A percentile compares a stretch with the other conserved stretches of the same genome.
Evolutionary conservation across 108 stramenopile species (phyloP).

Genomic region (Skeletonema marinoi): DNA sequence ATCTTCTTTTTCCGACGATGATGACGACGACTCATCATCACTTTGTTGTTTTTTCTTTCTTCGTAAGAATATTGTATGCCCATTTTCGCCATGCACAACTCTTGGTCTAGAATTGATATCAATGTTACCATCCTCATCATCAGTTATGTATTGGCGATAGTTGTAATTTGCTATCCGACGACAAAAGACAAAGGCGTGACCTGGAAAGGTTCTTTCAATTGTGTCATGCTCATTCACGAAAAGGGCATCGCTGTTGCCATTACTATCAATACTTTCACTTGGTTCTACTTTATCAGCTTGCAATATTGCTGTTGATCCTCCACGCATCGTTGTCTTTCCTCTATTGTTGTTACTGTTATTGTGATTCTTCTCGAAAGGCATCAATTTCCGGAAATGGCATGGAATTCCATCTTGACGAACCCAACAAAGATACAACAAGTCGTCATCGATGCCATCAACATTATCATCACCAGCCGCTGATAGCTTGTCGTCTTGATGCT

Average conservation of each 20-base stretch:
- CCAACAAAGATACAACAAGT: conserved; percentile 32
- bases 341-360: not conserved
- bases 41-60: not conserved
- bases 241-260: not conserved
- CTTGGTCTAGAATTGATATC: not conserved
- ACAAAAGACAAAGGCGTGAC: conserved; percentile 80
- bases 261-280: too few species aligned
- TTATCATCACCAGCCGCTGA: not conserved
- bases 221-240: conserved; percentile 51
- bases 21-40: too few species aligned
- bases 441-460: not conserved
- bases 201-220: conserved; percentile 62
- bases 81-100: not conserved
- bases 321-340: not conserved
- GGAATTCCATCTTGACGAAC: conserved; percentile 33
- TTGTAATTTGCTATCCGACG: conserved; percentile 6
- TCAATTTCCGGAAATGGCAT: conserved; percentile 18
- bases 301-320: too few species aligned
- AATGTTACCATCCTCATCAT: not conserved
- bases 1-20: not conserved
- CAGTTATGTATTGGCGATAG: not conserved
- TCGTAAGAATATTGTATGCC: conserved; percentile 1
- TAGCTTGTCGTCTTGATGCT: not conserved
- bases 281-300: too few species aligned
- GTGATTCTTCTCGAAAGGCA: too few species aligned